These are phyloP conservation scores for Westerdykella ornata DNA, from an alignment of 2,329 filamentous ascomycete genomes.

Conservation along the genomic window DNA sequence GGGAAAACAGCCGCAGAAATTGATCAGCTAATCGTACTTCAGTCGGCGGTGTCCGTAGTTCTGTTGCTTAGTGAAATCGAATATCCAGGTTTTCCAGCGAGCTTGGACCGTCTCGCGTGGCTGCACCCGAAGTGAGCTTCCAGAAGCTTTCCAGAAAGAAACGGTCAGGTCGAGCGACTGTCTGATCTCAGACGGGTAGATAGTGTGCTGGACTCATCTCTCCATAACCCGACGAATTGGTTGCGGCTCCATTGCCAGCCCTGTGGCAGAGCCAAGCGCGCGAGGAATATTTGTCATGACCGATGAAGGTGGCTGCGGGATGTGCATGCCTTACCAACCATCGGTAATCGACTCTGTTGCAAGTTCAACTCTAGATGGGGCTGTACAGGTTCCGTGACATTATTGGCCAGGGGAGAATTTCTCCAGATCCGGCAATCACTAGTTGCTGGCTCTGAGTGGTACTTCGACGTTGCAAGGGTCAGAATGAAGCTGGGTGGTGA, in stretches of 20 bases:
- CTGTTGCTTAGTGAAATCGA: conserved; percentile 11
- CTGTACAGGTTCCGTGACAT: no score
- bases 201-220: no score
- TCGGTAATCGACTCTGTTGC: neutral
- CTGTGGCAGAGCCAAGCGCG: no score
- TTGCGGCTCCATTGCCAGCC: no score
- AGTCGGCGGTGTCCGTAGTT: conserved; percentile 14
- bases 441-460: conserved; percentile 4
- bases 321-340: conserved; percentile 9
- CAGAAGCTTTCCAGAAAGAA: conserved; percentile 20
- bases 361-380: no score
- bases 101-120: no score
- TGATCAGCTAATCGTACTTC: conserved; percentile 6
- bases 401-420: neutral
- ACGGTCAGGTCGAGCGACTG: neutral
- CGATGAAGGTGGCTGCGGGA: conserved; percentile 1
- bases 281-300: no score
- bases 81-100: no score
- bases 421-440: conserved; percentile 6
- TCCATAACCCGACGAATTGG: no score
- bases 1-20: neutral
- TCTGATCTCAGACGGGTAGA: conserved; percentile 13
- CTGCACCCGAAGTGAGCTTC: conserved; percentile 7
- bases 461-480: conserved; percentile 2
- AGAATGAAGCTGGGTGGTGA: neutral